Conservation (phyloP, 164 flowering plant species). For the Aristolochia fimbriata region DNA sequence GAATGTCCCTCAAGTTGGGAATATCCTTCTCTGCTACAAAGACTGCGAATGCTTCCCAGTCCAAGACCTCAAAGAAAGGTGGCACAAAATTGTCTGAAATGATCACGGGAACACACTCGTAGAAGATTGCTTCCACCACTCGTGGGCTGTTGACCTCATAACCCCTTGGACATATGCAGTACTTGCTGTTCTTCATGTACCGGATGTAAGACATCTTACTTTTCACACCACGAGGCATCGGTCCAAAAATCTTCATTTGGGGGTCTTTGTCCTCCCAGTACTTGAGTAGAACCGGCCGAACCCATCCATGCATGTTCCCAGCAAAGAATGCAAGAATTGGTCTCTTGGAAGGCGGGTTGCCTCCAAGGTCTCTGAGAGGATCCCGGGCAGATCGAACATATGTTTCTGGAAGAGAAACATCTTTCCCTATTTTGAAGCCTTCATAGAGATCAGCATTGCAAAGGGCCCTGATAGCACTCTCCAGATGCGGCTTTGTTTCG, state of each 20-base stretch:
- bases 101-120: constrained; percentile 34
- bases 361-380: constrained; percentile 23
- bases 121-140: constrained; percentile 29
- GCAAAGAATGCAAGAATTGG: constrained; percentile 34
- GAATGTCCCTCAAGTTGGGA: constrained; percentile 26
- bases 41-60: constrained; percentile 28
- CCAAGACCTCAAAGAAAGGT: constrained; percentile 24
- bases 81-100: constrained; percentile 35
- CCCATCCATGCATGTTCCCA: constrained; percentile 27
- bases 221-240: constrained; percentile 3
- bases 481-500: constrained; percentile 20
- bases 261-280: constrained; percentile 30
- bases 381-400: constrained; percentile 10
- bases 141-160: constrained; percentile 36
- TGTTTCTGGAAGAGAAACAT: constrained; percentile 28
- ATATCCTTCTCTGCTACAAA: constrained; percentile 26
- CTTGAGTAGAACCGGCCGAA: constrained; percentile 22
- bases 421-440: constrained; percentile 24
- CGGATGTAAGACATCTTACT: constrained; percentile 8
- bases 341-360: constrained; percentile 20
- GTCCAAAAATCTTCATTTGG: constrained; percentile 11
- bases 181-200: constrained; percentile 18
- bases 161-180: constrained; percentile 33
- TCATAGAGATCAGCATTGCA: constrained; percentile 28
- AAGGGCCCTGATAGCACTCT: constrained; percentile 19